These are phyloP conservation scores for Fusarium zealandicum DNA, from an alignment of 2,329 filamentous ascomycete species.

Conservation along the genomic window DNA sequence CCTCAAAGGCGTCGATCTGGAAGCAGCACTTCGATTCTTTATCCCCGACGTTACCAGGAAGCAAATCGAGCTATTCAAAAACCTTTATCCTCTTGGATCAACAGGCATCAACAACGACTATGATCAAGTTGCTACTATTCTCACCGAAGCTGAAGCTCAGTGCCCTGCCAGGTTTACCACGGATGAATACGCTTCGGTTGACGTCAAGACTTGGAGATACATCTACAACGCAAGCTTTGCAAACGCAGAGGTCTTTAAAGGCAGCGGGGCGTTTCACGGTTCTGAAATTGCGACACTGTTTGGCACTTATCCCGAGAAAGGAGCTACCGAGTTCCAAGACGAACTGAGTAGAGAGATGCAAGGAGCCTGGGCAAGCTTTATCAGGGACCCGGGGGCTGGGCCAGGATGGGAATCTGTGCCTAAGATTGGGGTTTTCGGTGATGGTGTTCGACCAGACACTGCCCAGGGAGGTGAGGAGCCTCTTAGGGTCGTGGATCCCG, in stretches of 20 bases:
- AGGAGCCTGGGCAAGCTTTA: constrained; percentile 42
- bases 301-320: constrained; percentile 42
- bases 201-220: constrained; percentile 53
- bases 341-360: constrained; percentile 37
- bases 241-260: constrained; percentile 51
- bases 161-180: constrained; percentile 38
- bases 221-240: constrained; percentile 57
- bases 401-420: constrained; percentile 39
- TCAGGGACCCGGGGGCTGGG: constrained; percentile 36
- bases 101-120: constrained; percentile 27
- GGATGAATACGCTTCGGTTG: constrained; percentile 43
- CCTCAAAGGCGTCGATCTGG: not conserved
- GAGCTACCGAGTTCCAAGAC: constrained; percentile 30
- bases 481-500: constrained; percentile 1
- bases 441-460: constrained; percentile 23
- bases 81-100: constrained; percentile 25
- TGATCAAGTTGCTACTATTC: constrained; percentile 24
- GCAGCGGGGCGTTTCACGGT: constrained; percentile 55
- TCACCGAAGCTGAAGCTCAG: constrained; percentile 33
- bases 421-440: constrained; percentile 37
- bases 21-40: not conserved
- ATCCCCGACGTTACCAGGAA: not conserved
- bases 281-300: constrained; percentile 55
- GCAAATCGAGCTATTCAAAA: constrained; percentile 11
- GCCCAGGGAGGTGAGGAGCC: not conserved